Percentiles rank a stretch among this genome's conserved stretches.
phyloP scores from a whole-genome alignment of 768 basidiomycete species.

The Podaxis sp. region DNA sequence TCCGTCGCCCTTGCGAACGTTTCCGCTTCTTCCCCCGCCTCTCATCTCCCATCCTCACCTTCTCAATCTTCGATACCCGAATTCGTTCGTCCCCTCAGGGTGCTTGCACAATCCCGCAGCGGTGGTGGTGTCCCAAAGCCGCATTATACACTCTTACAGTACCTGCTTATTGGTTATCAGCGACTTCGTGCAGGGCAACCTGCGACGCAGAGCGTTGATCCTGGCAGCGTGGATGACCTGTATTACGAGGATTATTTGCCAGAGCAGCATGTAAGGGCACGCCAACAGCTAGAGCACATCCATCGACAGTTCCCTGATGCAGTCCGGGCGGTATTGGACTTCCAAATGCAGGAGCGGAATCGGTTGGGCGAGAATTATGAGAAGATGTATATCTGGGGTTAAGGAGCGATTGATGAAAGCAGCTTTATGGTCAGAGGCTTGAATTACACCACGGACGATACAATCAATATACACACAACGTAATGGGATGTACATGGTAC shows the following conservation, averaged over 20 bases:
- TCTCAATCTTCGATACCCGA: background rate
- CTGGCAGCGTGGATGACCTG: background rate
- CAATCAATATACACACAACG: slow-evolving; percentile 1
- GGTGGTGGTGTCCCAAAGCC: background rate
- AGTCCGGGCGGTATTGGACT: slow-evolving; percentile 26
- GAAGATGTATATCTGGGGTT: slow-evolving; percentile 13
- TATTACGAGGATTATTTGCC: background rate
- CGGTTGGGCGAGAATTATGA: slow-evolving; percentile 12
- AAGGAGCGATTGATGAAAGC: background rate
- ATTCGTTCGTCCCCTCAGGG: slow-evolving; percentile 1
- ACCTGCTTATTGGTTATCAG: slow-evolving; percentile 6
- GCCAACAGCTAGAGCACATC: slow-evolving; percentile 39
- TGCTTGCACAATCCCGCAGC: background rate
- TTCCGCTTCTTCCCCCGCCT: background rate
- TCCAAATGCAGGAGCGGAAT: slow-evolving; percentile 27
- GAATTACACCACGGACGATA: background rate
- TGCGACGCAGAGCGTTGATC: background rate
- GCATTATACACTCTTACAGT: background rate
- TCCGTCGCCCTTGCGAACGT: background rate
- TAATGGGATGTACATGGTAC: background rate
- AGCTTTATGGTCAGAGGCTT: background rate
- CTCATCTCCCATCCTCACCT: background rate
- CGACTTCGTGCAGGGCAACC: slow-evolving; percentile 8
- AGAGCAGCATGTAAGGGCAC: background rate
- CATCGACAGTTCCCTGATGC: slow-evolving; percentile 46